Percentiles rank a stretch among this genome's conserved stretches.
phyloP scores from a whole-genome alignment of 2,329 filamentous ascomycete species.

The Colletotrichum orchidophilum region DNA sequence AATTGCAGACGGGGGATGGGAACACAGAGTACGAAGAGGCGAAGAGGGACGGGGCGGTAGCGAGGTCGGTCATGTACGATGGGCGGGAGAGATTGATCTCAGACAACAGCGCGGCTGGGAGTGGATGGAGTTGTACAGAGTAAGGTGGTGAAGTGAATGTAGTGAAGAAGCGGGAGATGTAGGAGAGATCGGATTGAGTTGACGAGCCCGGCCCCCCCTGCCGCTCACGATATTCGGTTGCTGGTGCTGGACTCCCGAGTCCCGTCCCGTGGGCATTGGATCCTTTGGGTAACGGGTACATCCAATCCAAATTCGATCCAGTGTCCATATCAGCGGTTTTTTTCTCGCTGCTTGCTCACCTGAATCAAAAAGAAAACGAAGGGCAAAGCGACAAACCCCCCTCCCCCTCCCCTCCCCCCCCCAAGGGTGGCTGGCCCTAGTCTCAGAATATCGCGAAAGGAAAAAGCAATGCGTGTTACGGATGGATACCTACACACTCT shows the following conservation, averaged over 20 bases:
- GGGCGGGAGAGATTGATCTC: constrained; percentile 16
- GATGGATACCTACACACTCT: neutral
- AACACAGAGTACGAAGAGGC: neutral
- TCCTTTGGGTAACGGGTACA: too few relatives aligned
- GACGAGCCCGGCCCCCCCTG: neutral
- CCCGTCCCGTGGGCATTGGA: neutral
- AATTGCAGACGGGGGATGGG: constrained; percentile 6
- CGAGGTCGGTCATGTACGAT: constrained; percentile 24
- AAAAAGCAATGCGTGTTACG: constrained; percentile 26
- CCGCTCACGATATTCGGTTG: constrained; percentile 17
- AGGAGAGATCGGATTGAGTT: constrained; percentile 14
- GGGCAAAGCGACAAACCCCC: constrained; percentile 11
- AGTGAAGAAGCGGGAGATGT: constrained; percentile 5
- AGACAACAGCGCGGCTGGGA: constrained; percentile 8
- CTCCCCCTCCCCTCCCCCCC: too few relatives aligned
- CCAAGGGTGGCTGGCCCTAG: constrained; percentile 29
- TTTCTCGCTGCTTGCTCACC: constrained; percentile 9
- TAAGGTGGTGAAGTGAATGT: neutral
- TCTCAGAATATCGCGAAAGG: constrained; percentile 26
- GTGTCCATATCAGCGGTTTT: neutral
- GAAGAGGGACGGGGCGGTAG: constrained; percentile 1
- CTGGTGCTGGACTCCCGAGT: neutral
- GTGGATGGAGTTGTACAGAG: neutral
- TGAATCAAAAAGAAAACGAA: constrained; percentile 24
- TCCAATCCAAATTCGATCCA: neutral